A percentile compares a stretch with the other conserved stretches of the same genome.
These are phyloP conservation scores for Dactylonectria macrodidyma DNA, from an alignment of 2,329 filamentous ascomycete genomes.

Conservation along the genomic window DNA sequence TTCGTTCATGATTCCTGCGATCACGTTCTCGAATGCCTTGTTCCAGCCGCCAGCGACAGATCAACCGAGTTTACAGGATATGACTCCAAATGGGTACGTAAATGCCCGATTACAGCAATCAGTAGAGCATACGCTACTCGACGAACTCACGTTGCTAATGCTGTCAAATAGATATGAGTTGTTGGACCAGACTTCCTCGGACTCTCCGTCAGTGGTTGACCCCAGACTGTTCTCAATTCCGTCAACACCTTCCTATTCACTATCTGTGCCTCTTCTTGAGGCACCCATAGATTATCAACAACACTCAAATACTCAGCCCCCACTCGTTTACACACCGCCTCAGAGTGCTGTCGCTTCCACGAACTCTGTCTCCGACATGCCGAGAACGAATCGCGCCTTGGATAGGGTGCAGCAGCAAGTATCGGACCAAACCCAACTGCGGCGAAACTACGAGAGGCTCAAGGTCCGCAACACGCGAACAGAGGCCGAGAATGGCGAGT, in stretches of 20 bases:
- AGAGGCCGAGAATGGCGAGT: neutral
- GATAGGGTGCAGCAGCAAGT: neutral
- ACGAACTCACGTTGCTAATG: neutral
- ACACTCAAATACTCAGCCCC: neutral
- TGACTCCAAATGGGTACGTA: neutral
- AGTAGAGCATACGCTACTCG: neutral
- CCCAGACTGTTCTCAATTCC: neutral
- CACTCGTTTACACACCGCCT: neutral
- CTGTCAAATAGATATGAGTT: neutral
- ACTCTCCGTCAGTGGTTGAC: neutral
- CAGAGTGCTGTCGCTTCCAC: neutral
- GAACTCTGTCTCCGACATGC: neutral
- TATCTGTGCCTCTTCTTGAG: conserved; percentile 8
- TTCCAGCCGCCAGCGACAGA: neutral
- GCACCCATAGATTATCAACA: neutral
- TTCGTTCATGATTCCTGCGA: conserved; percentile 10
- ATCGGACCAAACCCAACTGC: conserved; percentile 1
- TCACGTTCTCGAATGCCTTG: conserved; percentile 8
- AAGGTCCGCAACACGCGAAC: neutral
- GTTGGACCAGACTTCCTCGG: neutral
- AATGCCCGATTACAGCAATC: neutral
- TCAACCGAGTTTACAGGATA: neutral
- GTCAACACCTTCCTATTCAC: neutral
- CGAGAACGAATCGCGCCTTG: neutral
- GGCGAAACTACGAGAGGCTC: conserved; percentile 4